These are phyloP conservation scores for Eutrema yunnanense DNA, from an alignment of 345 rosid species.

Conservation along the genomic window DNA sequence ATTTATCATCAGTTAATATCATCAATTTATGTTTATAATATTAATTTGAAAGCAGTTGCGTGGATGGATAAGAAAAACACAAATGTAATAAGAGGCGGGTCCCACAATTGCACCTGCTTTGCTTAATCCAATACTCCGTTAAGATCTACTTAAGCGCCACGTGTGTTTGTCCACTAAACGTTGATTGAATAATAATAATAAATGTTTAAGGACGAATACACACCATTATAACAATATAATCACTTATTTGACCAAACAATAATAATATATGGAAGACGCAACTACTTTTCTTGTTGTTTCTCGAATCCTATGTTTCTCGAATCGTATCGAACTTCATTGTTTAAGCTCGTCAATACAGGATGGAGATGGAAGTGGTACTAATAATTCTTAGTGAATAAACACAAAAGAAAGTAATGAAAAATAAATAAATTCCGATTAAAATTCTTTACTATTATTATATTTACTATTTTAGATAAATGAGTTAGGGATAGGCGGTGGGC, in stretches of 20 bases:
- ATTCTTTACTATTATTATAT: not conserved
- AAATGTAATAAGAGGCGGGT: not conserved
- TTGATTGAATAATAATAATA: not conserved
- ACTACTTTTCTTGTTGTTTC: slow-evolving; percentile 31
- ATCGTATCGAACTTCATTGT: not conserved
- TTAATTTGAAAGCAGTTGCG: not conserved
- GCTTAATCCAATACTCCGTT: not conserved
- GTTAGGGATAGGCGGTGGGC: not conserved
- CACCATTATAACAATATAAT: slow-evolving; percentile 8
- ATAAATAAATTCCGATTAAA: not conserved
- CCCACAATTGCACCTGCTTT: slow-evolving; percentile 24
- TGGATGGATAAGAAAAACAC: not conserved
- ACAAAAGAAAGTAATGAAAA: too few relatives aligned
- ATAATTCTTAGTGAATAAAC: too few relatives aligned
- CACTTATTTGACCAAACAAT: slow-evolving; percentile 1
- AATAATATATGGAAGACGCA: slow-evolving; percentile 20
- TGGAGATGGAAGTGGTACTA: too few relatives aligned
- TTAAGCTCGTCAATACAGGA: too few relatives aligned
- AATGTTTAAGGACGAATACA: not conserved
- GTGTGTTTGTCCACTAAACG: slow-evolving; percentile 11
- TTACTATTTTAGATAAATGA: too few relatives aligned
- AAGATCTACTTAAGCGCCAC: slow-evolving; percentile 1
- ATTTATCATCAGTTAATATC: too few relatives aligned
- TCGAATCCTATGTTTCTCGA: slow-evolving; percentile 11
- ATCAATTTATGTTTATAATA: not conserved